A percentile compares a stretch with the other conserved stretches of the same genome.
Conservation (phyloP, 1,284 basidiomycete genomes). For the Mycena citricolor region DNA sequence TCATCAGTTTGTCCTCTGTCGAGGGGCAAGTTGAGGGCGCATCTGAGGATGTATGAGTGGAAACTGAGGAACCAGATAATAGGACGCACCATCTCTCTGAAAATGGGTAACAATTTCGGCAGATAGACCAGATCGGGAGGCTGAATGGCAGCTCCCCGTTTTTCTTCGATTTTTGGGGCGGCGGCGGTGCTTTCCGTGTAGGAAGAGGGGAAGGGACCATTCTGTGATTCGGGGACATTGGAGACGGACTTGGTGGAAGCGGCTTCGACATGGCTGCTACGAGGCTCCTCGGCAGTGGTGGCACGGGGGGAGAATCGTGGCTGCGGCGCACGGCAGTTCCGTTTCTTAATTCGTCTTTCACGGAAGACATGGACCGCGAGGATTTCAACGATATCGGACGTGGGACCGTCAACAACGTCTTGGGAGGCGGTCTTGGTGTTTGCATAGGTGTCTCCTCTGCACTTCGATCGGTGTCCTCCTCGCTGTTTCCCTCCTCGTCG, state of each 20-base stretch:
- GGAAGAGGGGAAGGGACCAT: slow-evolving; percentile 22
- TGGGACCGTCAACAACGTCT: slow-evolving; percentile 26
- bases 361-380: slow-evolving; percentile 41
- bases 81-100: slow-evolving; percentile 80
- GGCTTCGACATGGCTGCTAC: slow-evolving; percentile 31
- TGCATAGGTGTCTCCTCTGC: slow-evolving; percentile 21
- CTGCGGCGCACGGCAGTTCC: slow-evolving; percentile 30
- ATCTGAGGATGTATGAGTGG: slow-evolving; percentile 31
- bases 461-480: slow-evolving; percentile 27
- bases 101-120: slow-evolving; percentile 78
- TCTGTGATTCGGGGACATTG: slow-evolving; percentile 25
- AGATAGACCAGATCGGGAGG: slow-evolving; percentile 80
- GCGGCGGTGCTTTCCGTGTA: slow-evolving; percentile 18
- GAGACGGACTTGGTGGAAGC: slow-evolving; percentile 34
- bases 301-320: slow-evolving; percentile 42
- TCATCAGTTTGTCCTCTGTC: slow-evolving; percentile 24
- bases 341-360: slow-evolving; percentile 23
- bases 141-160: slow-evolving; percentile 48
- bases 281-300: slow-evolving; percentile 33
- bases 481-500: slow-evolving; percentile 36
- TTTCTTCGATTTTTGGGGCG: slow-evolving; percentile 34
- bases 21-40: slow-evolving; percentile 33
- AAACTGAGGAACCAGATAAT: neutral
- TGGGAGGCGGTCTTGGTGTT: slow-evolving; percentile 16
- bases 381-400: slow-evolving; percentile 46